Conservation (phyloP, 129 eudicot genomes). For the Dittrichia graveolens region DNA sequence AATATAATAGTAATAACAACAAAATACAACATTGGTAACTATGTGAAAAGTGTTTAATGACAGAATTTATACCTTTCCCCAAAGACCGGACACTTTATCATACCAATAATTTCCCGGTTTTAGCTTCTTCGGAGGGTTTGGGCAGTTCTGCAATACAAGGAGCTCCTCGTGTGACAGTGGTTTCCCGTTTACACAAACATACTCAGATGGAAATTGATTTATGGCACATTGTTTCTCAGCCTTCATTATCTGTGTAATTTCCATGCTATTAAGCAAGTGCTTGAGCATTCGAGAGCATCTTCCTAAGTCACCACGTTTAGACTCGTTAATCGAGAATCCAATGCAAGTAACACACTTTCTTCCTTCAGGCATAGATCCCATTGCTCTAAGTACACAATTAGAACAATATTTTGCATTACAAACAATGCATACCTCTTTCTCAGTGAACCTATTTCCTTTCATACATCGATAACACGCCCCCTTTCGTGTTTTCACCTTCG, state of each 20-base stretch:
- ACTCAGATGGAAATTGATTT: constrained; percentile 93
- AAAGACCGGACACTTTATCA: constrained; percentile 99
- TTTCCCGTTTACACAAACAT: constrained; percentile 81
- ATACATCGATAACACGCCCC: constrained; percentile 90
- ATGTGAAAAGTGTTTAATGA: background rate
- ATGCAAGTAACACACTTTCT: constrained; percentile 94
- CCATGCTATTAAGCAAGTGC: constrained; percentile 81
- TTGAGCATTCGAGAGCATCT: constrained; percentile 92
- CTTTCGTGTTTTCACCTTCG: constrained; percentile 66
- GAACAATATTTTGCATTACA: constrained; percentile 93
- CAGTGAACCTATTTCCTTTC: constrained; percentile 83
- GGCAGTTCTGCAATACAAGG: constrained; percentile 65
- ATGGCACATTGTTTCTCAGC: constrained; percentile 86
- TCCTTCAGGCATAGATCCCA: constrained; percentile 99
- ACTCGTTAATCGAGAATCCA: constrained; percentile 81
- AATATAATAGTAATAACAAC: constrained; percentile 3
- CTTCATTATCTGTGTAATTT: constrained; percentile 85
- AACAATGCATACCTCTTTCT: constrained; percentile 93
- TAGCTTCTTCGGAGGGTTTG: constrained; percentile 88
- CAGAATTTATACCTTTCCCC: constrained; percentile 84
- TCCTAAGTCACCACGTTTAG: constrained; percentile 76
- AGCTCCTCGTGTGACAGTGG: constrained; percentile 88
- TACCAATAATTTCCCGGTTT: constrained; percentile 99
- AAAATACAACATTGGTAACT: background rate
- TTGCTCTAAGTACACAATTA: constrained; percentile 94